Evolutionary conservation across 805 yeast species (phyloP), one percentile per base, ranked within the genome.

Genomic region (Candida silvicultrix): DNA sequence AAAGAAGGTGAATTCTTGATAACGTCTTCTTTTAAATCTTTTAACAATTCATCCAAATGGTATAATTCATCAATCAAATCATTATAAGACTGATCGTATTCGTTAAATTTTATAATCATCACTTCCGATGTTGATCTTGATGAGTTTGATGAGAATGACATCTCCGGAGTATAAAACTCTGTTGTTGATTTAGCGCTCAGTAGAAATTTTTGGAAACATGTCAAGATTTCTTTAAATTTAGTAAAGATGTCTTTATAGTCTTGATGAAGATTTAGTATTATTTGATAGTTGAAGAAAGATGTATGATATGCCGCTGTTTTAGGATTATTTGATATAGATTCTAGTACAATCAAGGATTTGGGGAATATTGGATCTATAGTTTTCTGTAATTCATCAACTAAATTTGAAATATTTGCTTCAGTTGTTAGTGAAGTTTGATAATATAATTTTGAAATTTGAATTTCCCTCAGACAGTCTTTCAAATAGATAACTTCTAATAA

Each of bases 91-190:
- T 46, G 45, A 16, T 51, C 55, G 35, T 53, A 53, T 19, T 42
- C 18, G 18, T 53, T 53, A 38, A 42, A 53, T 9, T 49, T 53
- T 14, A 51, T 42, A 8, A 53, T 36, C 39, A 53, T 41, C 2
- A 45, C 46, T 22, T 53, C 57, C 10, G 43, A 44, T 34, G 44
- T 49, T 14, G 54, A 48, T 38, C 49, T 45, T 21, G 47, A 42
- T 35, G 38, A 19, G 5, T 5, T 35, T 7, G 35, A 15, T 7
- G 9, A 7, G 4, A n/a, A 7, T 32, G 35, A 32, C 31, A 28
- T 28, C 14, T 28, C 31, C 12, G 31, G 31, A 14, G 31, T 28
- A 20, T 50, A 41, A 49, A 53, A 53, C 12, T 40, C 49, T 4
- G 56, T 53, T 22, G 39, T 46, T 28, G 41, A 25, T n/a, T 42